A percentile compares a stretch with the other conserved stretches of the same genome.
Evolutionary conservation across 2,329 filamentous ascomycete genomes (phyloP).

Genomic region (Xylariaceae sp.): DNA sequence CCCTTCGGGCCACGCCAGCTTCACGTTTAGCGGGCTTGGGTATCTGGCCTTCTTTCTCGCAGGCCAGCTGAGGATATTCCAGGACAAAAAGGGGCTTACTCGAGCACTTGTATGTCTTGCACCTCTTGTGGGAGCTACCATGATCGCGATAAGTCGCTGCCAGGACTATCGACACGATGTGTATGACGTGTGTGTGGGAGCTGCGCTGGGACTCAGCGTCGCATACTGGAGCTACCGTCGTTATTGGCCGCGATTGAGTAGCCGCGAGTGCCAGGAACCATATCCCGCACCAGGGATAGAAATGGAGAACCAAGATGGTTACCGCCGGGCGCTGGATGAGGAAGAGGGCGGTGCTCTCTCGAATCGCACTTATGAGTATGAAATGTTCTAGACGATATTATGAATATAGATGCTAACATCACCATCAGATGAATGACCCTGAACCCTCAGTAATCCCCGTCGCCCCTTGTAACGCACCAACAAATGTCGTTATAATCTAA

Average conservation of each 20-base stretch:
- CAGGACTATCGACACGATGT: conserved; percentile 69
- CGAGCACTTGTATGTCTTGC: conserved; percentile 52
- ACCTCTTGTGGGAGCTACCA: conserved; percentile 57
- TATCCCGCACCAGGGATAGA: conserved; percentile 44
- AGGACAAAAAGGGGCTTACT: conserved; percentile 46
- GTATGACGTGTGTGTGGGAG: conserved; percentile 61
- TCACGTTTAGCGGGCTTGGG: conserved; percentile 72
- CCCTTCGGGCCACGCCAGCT: conserved; percentile 73
- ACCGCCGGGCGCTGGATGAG: conserved; percentile 47
- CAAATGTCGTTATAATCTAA: neutral
- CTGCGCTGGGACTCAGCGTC: conserved; percentile 53
- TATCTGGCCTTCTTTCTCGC: conserved; percentile 67
- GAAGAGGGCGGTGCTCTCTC: conserved; percentile 41
- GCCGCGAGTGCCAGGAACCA: conserved; percentile 51
- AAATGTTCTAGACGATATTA: conserved; percentile 22
- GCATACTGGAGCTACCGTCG: conserved; percentile 62
- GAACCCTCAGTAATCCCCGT: neutral
- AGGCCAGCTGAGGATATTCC: conserved; percentile 58
- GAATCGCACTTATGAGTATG: conserved; percentile 32
- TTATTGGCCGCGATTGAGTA: conserved; percentile 55
- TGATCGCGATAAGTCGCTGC: conserved; percentile 64
- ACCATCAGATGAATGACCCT: conserved; percentile 24
- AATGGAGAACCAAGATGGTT: conserved; percentile 28
- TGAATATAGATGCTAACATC: conserved; percentile 23
- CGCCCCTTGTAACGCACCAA: neutral